Conservation (phyloP, 345 rosid genomes). For the Camelina hispida region DNA sequence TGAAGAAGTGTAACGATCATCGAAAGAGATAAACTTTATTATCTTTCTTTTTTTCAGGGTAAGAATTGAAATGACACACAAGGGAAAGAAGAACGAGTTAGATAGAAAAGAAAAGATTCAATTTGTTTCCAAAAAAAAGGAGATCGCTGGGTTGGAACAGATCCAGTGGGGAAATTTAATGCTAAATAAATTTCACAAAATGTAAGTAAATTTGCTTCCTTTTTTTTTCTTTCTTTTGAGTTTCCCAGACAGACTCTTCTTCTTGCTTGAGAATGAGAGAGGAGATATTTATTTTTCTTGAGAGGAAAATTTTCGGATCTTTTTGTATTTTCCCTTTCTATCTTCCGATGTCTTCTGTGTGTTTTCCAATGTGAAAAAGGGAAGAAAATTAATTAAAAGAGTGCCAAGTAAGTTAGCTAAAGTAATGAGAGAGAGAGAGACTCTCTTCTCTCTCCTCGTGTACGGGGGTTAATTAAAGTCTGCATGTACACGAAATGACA, state of each 20-base stretch:
- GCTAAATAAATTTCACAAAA: constrained; percentile 43
- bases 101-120: neutral
- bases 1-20: constrained; percentile 8
- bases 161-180: constrained; percentile 39
- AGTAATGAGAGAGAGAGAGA: too few relatives aligned
- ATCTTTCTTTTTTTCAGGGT: neutral
- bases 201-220: constrained; percentile 32
- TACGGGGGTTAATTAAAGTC: too few relatives aligned
- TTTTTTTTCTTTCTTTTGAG: neutral
- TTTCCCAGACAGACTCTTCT: neutral
- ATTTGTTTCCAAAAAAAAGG: neutral
- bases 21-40: neutral
- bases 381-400: too few relatives aligned
- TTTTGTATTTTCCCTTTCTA: constrained; percentile 27
- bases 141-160: constrained; percentile 16
- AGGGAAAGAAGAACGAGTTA: constrained; percentile 25
- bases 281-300: neutral
- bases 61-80: constrained; percentile 10
- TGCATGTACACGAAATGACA: too few relatives aligned
- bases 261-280: too few relatives aligned
- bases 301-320: constrained; percentile 37
- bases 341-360: constrained; percentile 42
- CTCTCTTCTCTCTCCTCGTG: too few relatives aligned
- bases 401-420: too few relatives aligned
- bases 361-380: neutral